Evolutionary conservation across 306 rosid species (phyloP).

Genomic region (Glycyrrhiza uralensis): DNA sequence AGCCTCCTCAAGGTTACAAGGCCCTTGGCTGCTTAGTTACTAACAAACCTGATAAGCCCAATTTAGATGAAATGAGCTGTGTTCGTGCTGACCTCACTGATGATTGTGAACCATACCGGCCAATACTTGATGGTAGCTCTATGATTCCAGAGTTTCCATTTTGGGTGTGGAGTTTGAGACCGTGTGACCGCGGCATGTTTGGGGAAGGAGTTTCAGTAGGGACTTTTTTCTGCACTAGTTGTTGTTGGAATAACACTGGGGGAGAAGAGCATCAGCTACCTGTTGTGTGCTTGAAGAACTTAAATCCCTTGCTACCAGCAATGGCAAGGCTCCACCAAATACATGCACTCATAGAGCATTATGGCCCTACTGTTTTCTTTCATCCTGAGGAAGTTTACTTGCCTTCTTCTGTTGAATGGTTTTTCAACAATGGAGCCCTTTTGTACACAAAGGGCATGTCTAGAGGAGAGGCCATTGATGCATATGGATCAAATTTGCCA

Average conservation of each 20-base stretch:
- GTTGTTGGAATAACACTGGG: slow-evolving; percentile 28
- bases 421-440: slow-evolving; percentile 64
- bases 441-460: slow-evolving; percentile 45
- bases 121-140: slow-evolving; percentile 37
- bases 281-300: slow-evolving; percentile 78
- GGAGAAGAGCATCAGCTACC: slow-evolving; percentile 60
- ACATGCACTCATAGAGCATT: slow-evolving; percentile 74
- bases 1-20: slow-evolving; percentile 74
- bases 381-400: slow-evolving; percentile 80
- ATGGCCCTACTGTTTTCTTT: slow-evolving; percentile 84
- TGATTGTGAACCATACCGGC: slow-evolving; percentile 52
- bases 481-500: slow-evolving; percentile 71
- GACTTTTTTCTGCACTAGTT: slow-evolving; percentile 58
- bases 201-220: slow-evolving; percentile 73
- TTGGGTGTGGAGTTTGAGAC: slow-evolving; percentile 63
- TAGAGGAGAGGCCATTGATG: slow-evolving; percentile 57
- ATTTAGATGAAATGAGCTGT: slow-evolving; percentile 68
- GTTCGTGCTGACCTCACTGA: slow-evolving; percentile 75
- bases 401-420: slow-evolving; percentile 96
- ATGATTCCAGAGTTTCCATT: slow-evolving; percentile 38
- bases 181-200: slow-evolving; percentile 56
- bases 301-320: slow-evolving; percentile 42
- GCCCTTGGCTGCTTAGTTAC: slow-evolving; percentile 76
- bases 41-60: slow-evolving; percentile 53
- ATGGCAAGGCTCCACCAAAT: slow-evolving; percentile 78